A percentile compares a stretch with the other conserved stretches of the same genome.
Evolutionary conservation across 306 rosid genomes (phyloP).

Genomic region (Glycyrrhiza uralensis): DNA sequence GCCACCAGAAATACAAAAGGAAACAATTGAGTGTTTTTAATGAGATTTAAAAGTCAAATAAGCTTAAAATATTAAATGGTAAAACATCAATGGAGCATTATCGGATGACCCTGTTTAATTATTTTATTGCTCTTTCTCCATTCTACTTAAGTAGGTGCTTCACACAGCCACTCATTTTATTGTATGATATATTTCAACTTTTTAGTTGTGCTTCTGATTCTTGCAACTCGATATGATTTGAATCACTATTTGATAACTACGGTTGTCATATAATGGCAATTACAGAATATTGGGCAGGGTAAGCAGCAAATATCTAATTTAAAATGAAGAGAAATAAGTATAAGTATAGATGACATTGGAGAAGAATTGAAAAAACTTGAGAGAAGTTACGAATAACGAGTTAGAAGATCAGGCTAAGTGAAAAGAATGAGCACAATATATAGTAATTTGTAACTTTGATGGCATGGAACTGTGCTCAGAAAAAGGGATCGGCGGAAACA

Average conservation of each 20-base stretch:
- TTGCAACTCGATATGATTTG: neutral
- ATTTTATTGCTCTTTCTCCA: neutral
- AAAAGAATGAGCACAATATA: constrained; percentile 24
- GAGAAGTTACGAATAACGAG: neutral
- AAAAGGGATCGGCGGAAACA: neutral
- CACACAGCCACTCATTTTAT: too few species aligned
- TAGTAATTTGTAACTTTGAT: constrained; percentile 17
- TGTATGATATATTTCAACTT: too few species aligned
- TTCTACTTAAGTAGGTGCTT: neutral
- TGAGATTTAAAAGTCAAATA: too few species aligned
- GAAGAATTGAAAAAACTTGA: neutral
- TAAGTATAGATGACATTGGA: neutral
- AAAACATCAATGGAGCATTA: too few species aligned
- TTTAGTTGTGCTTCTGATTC: neutral
- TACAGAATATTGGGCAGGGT: neutral
- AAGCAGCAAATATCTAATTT: neutral
- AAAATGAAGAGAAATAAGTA: neutral
- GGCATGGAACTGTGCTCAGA: neutral
- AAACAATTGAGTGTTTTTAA: too few species aligned
- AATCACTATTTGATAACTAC: neutral
- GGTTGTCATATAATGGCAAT: neutral
- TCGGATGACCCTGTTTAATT: neutral
- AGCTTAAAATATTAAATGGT: too few species aligned
- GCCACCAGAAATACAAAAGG: too few species aligned
- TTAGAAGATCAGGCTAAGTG: neutral